phyloP scores from a whole-genome alignment of 1,284 basidiomycete genomes.

The Schizophyllum amplum region DNA sequence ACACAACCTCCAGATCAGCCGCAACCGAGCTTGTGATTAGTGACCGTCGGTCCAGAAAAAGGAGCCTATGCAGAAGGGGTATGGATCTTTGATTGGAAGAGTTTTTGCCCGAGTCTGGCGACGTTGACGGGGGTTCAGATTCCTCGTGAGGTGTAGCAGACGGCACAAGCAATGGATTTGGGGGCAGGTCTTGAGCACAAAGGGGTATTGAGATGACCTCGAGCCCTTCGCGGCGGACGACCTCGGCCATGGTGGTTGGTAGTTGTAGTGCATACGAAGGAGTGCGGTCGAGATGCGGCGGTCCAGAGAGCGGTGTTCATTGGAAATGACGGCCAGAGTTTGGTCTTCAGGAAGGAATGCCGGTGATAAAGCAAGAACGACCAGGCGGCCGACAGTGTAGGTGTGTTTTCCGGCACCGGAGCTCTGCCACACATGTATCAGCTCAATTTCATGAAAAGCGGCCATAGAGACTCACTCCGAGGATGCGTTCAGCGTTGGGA shows the following conservation, averaged over 20 bases:
- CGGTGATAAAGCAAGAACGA: neutral
- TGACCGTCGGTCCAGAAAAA: no score
- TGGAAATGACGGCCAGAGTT: neutral
- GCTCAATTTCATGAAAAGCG: neutral
- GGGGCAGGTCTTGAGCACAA: no score
- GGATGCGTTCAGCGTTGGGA: neutral
- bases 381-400: neutral
- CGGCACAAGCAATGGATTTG: no score
- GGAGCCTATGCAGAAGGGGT: no score
- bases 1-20: no score
- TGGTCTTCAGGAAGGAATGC: neutral
- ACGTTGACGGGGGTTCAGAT: no score
- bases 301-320: neutral
- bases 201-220: no score
- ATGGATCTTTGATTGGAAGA: no score
- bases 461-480: neutral
- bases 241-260: neutral
- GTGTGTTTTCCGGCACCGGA: neutral
- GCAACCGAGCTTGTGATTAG: no score
- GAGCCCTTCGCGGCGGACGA: no score
- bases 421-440: neutral
- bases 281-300: neutral
- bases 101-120: no score
- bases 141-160: no score
- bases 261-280: neutral